Percentiles rank a stretch among this genome's conserved stretches.
Conservation (phyloP, 371 early-diverging fungal genomes). For the Chytridium lagenaria region DNA sequence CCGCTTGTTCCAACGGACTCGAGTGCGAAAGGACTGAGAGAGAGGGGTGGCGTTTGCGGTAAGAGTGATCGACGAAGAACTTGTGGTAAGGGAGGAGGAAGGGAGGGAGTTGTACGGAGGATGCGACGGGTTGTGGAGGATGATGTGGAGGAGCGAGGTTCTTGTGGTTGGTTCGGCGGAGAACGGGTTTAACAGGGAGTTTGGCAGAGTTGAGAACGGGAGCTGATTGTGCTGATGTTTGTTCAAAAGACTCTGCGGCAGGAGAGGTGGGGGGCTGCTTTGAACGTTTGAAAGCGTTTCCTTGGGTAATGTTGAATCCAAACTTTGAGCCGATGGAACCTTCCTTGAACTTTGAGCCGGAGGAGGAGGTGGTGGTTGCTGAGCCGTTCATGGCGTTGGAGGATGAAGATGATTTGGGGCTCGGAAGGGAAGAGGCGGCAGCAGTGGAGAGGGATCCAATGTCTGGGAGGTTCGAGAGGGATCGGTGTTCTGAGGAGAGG, state of each 20-base stretch:
- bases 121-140: neutral
- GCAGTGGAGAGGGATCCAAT: neutral
- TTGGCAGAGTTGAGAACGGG: neutral
- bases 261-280: too few relatives aligned
- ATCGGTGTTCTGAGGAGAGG: neutral
- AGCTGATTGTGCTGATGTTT: neutral
- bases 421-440: neutral
- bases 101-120: conserved; percentile 1
- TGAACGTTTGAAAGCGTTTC: neutral
- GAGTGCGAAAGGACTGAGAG: neutral
- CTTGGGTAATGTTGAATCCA: neutral
- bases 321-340: conserved; percentile 7
- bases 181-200: neutral
- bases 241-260: neutral
- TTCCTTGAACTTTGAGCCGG: neutral
- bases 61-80: neutral
- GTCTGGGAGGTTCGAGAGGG: neutral
- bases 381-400: neutral
- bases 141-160: neutral
- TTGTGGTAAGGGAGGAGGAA: neutral
- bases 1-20: conserved; percentile 4
- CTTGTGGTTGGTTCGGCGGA: neutral
- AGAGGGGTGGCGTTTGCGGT: neutral
- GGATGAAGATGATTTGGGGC: conserved; percentile 4
- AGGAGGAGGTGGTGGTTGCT: neutral